Percentiles rank a stretch among this genome's conserved stretches.
These are phyloP conservation scores for Cocos nucifera DNA, from an alignment of 176 grass and related monocot species.

Conservation along the genomic window DNA sequence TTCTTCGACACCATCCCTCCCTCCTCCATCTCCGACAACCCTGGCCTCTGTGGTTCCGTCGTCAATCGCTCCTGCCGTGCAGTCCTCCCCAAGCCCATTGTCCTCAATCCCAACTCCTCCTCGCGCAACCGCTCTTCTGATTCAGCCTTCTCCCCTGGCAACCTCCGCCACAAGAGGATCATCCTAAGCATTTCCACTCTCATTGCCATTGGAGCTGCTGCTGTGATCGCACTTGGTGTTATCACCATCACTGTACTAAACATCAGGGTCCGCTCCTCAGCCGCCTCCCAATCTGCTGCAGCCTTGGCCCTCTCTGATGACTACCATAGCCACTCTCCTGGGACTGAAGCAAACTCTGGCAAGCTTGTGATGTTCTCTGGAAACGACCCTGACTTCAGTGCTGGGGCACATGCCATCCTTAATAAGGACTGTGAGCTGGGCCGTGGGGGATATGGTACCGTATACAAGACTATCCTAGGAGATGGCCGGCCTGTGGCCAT, in stretches of 20 bases:
- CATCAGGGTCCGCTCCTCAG: conserved; percentile 30
- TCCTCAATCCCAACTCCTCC: conserved; percentile 89
- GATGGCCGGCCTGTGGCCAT: conserved; percentile 75
- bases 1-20: conserved; percentile 65
- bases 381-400: conserved; percentile 58
- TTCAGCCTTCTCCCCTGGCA: conserved; percentile 21
- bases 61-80: conserved; percentile 54
- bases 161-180: conserved; percentile 71
- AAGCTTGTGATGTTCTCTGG: conserved; percentile 95
- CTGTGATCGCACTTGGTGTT: conserved; percentile 60
- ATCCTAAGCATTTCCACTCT: conserved; percentile 91
- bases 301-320: conserved; percentile 57
- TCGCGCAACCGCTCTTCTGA: conserved; percentile 29
- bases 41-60: conserved; percentile 46
- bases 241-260: conserved; percentile 78
- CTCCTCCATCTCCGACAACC: conserved; percentile 50
- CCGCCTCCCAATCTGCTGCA: conserved; percentile 30
- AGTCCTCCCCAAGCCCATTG: conserved; percentile 86
- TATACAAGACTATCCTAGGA: conserved; percentile 78
- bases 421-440: conserved; percentile 97
- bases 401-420: conserved; percentile 70
- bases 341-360: conserved; percentile 62
- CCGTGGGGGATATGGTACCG: conserved; percentile 82
- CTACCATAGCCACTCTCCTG: conserved; percentile 74
- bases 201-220: conserved; percentile 68